Base-by-base conservation (phyloP, 176 grass and related monocot species). In the Stipa capillata region DNA sequence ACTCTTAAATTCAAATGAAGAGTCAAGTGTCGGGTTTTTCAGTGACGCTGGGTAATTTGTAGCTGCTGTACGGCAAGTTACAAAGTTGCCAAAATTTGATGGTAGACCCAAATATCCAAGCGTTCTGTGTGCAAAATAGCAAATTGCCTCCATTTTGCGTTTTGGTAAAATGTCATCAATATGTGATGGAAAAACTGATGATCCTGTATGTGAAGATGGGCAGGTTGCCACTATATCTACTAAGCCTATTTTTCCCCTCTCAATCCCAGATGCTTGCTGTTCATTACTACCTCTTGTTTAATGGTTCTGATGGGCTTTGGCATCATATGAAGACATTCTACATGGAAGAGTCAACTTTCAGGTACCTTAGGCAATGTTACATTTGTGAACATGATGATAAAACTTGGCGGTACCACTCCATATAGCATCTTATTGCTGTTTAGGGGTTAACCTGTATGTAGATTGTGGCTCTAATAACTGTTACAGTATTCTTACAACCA, bases 251-350 rank as follows among this genome's bases (percentile, higher is more conserved):
- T 42, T 74, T 83, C 29, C 51, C 52, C 69, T 6, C 29, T 73
- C 58, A 50, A 73, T 85, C n/a, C 8, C 84, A 98, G 96, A 98
- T 98, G 88, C 90, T 98, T 72, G 76, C 85, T 31, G 81, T 94
- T 55, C 96, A 98, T 81, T 98, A 98, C 80, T 98, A 98, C 66
- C 85, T 98, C 74, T 51, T 98, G 47, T 98, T 98, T 91, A 87
- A 98, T 51, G 92, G 96, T 51, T 24, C 87, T 84, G 96, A 98
- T 81, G 85, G 65, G 40, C 84, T 82, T 27, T 98, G 96, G 96
- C 73, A 92, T 89, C 84, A 91, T 74, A 89, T 89, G 90, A 94
- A 80, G 79, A 91, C 80, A 50, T 98, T 94, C 86, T 98, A 93
- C 68, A 91, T 31, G 34, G 92, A 94, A 48, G 35, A 77, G 82